Evolutionary conservation across 345 rosid species (phyloP).

Genomic region (Punica granatum): DNA sequence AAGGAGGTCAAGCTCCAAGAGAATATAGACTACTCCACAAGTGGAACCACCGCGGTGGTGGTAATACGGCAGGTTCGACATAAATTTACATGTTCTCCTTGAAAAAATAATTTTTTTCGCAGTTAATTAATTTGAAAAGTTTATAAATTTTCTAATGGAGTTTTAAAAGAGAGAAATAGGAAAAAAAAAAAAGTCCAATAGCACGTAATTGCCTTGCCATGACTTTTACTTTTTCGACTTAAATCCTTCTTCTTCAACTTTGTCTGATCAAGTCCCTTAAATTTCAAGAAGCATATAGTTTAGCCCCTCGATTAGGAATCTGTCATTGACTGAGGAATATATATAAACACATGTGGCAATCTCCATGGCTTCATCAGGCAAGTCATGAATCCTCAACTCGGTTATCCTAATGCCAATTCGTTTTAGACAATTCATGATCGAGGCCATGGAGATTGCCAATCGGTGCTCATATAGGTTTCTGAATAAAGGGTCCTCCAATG

Average conservation of each 20-base stretch:
- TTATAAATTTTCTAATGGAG: not conserved
- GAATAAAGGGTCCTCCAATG: not conserved
- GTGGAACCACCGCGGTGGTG: conserved; percentile 81
- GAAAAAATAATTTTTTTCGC: not conserved
- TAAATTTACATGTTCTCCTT: not conserved
- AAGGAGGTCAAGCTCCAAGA: conserved; percentile 57
- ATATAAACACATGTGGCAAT: too few relatives aligned
- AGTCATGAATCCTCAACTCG: too few relatives aligned
- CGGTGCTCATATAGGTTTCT: too few relatives aligned
- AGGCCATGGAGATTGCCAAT: too few relatives aligned
- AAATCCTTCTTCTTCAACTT: not conserved
- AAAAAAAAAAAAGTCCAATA: too few relatives aligned
- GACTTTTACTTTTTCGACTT: not conserved
- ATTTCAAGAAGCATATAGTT: too few relatives aligned
- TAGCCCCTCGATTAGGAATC: too few relatives aligned
- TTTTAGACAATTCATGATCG: too few relatives aligned
- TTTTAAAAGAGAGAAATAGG: not conserved
- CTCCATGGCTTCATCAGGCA: not conserved
- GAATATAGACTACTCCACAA: conserved; percentile 50
- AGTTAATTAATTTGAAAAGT: not conserved
- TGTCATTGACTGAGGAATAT: too few relatives aligned
- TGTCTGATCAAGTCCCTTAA: too few relatives aligned
- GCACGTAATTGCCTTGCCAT: too few relatives aligned
- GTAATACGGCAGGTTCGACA: conserved; percentile 47
- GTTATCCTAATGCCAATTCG: too few relatives aligned